Percentiles rank a stretch among this genome's conserved stretches.
Evolutionary conservation across 2,329 filamentous ascomycete genomes (phyloP).

Genomic region (Fusarium tuaranense): DNA sequence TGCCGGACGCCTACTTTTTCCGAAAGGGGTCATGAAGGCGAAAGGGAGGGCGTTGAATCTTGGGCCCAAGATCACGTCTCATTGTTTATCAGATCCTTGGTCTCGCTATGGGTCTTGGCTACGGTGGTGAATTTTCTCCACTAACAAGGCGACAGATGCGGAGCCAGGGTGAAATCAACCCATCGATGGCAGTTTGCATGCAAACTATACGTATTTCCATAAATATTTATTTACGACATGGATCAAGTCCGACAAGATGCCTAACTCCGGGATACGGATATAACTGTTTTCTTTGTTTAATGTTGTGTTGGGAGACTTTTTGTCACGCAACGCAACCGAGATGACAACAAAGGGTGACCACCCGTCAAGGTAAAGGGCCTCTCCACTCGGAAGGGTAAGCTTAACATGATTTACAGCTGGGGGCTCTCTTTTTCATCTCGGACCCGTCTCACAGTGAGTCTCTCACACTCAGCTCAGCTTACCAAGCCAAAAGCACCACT

Average conservation of each 20-base stretch:
- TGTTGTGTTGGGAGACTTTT: not conserved
- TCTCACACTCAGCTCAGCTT: not conserved
- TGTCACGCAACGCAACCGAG: slow-evolving; percentile 9
- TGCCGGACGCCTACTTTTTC: slow-evolving; percentile 2
- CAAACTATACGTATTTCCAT: not conserved
- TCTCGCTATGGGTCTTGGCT: not conserved
- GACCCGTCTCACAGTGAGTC: not conserved
- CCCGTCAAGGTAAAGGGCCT: not conserved
- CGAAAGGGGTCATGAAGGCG: not conserved
- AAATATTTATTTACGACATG: not conserved
- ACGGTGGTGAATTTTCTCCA: slow-evolving; percentile 2
- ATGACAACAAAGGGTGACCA: not conserved
- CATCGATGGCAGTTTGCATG: too few relatives aligned
- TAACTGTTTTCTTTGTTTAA: not conserved
- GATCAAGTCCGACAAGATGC: not conserved
- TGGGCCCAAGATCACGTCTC: not conserved
- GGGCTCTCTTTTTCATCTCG: not conserved
- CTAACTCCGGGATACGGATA: not conserved
- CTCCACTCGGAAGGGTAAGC: not conserved
- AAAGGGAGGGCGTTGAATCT: not conserved
- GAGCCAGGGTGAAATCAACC: not conserved
- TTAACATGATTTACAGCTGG: slow-evolving; percentile 1
- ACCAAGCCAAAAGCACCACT: not conserved
- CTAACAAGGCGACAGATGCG: slow-evolving; percentile 1
- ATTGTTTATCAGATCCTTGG: slow-evolving; percentile 13